Conservation (phyloP, 2,329 filamentous ascomycete species). For the Pyrenophora seminiperda region DNA sequence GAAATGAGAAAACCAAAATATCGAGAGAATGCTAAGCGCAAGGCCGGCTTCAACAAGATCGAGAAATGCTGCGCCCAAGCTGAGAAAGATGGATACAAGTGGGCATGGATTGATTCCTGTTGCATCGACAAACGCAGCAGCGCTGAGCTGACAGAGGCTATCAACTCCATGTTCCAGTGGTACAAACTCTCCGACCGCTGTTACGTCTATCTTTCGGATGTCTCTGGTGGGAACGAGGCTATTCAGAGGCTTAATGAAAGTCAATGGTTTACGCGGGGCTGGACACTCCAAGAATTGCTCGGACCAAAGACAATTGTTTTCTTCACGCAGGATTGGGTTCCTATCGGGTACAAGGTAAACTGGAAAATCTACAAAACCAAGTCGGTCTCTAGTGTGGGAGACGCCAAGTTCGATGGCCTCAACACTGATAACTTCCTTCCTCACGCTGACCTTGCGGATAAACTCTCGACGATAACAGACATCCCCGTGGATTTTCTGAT, state of each 20-base stretch:
- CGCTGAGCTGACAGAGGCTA: slow-evolving; percentile 5
- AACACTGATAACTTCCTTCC: too few relatives aligned
- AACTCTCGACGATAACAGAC: too few relatives aligned
- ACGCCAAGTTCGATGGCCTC: too few relatives aligned
- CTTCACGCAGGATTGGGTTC: neutral
- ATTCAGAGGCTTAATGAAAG: neutral
- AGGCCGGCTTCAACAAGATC: neutral
- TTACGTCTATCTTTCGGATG: slow-evolving; percentile 5
- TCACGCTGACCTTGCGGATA: too few relatives aligned
- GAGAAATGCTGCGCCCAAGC: neutral
- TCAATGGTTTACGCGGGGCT: slow-evolving; percentile 5
- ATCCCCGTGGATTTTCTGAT: too few relatives aligned
- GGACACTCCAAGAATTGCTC: slow-evolving; percentile 5
- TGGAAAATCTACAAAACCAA: too few relatives aligned
- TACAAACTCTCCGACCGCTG: neutral
- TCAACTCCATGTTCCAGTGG: slow-evolving; percentile 4
- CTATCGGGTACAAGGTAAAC: too few relatives aligned
- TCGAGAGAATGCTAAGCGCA: neutral
- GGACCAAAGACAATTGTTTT: neutral
- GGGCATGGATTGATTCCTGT: slow-evolving; percentile 6
- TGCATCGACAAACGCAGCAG: slow-evolving; percentile 12
- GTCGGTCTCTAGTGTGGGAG: too few relatives aligned
- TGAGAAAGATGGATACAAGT: neutral
- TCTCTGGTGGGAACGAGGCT: neutral
- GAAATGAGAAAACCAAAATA: neutral